phyloP scores from a whole-genome alignment of 2,329 filamentous ascomycete species.

The Alternaria incomplexa region DNA sequence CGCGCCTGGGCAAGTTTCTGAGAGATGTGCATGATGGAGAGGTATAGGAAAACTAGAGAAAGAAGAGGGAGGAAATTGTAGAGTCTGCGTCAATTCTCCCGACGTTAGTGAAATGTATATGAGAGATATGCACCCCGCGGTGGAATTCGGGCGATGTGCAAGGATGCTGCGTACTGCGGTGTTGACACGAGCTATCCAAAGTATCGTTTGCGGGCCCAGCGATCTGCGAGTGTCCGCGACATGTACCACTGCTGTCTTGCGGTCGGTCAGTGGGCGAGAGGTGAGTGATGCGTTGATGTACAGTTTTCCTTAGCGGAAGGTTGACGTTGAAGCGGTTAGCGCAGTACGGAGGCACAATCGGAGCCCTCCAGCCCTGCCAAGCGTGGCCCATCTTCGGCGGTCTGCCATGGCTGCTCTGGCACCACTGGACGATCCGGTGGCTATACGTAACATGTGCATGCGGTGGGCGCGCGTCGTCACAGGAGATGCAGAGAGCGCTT shows the following conservation, averaged over 20 bases:
- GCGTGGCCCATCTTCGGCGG: conserved; percentile 16
- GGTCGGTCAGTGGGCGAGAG: background rate
- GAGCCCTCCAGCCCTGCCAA: conserved; percentile 18
- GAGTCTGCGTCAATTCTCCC: conserved; percentile 2
- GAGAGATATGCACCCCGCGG: conserved; percentile 26
- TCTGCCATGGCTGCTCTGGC: background rate
- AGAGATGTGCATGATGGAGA: conserved; percentile 85
- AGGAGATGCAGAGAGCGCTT: background rate
- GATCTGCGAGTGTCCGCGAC: conserved; percentile 61
- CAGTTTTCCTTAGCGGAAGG: conserved; percentile 27
- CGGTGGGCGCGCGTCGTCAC: background rate
- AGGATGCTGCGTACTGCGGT: conserved; percentile 25
- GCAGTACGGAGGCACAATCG: conserved; percentile 23
- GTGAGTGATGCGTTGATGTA: conserved; percentile 19
- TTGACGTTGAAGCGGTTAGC: conserved; percentile 24
- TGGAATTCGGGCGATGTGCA: conserved; percentile 25
- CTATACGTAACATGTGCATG: background rate
- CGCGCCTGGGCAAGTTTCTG: conserved; percentile 87
- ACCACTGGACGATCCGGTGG: background rate
- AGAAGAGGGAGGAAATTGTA: conserved; percentile 3
- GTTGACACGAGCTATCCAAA: conserved; percentile 47
- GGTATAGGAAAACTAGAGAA: background rate
- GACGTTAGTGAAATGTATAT: conserved; percentile 7
- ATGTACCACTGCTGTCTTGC: conserved; percentile 50
- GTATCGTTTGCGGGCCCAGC: conserved; percentile 55